A percentile compares a stretch with the other conserved stretches of the same genome.
Evolutionary conservation across 2,329 filamentous ascomycete species (phyloP).

Genomic region (Aspergillus vadensis): DNA sequence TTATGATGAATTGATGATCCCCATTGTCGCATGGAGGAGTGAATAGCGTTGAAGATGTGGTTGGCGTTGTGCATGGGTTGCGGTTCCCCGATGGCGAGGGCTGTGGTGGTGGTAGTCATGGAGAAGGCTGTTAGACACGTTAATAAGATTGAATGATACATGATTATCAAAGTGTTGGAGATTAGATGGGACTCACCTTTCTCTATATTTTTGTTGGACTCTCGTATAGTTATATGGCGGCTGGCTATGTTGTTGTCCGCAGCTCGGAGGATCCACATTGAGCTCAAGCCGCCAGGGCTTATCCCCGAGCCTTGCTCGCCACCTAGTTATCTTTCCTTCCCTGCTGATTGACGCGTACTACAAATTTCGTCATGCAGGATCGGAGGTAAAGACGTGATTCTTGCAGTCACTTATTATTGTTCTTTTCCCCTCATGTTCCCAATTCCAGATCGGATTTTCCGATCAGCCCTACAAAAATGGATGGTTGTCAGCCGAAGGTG

Average conservation of each 20-base stretch:
- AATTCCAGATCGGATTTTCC: neutral
- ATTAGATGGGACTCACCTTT: too few species aligned
- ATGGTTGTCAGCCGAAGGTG: neutral
- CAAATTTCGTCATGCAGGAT: neutral
- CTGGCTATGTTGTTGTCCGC: neutral
- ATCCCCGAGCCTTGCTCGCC: neutral
- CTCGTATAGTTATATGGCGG: neutral
- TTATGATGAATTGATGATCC: neutral
- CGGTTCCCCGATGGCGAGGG: neutral
- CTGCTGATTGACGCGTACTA: neutral
- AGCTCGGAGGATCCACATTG: neutral
- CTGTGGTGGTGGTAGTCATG: neutral
- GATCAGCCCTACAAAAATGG: neutral
- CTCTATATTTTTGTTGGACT: too few species aligned
- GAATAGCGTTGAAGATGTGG: constrained; percentile 5
- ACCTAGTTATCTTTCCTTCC: neutral
- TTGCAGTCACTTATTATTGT: neutral
- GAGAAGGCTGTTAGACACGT: neutral
- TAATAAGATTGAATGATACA: neutral
- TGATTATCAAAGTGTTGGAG: neutral
- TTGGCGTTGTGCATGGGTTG: neutral
- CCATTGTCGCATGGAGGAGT: constrained; percentile 5
- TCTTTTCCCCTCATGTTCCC: neutral
- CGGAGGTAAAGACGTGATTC: neutral
- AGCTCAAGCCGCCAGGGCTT: neutral